Conservation (phyloP, 2,329 filamentous ascomycete genomes). For the Teratosphaeria gauchensis region DNA sequence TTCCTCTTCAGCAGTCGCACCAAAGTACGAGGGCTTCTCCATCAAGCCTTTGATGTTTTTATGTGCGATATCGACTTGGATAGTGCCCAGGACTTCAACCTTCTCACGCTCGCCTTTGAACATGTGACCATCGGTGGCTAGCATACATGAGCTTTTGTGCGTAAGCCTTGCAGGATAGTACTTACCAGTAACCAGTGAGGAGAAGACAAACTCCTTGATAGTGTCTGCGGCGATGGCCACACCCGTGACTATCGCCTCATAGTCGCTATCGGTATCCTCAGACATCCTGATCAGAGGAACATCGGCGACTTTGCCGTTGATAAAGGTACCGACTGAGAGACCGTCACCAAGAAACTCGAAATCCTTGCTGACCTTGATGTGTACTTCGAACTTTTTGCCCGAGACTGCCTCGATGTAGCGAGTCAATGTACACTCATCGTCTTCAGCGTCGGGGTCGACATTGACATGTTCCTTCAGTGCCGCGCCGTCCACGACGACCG, state of each 20-base stretch:
- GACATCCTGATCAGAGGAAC: not conserved
- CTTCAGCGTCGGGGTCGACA: slow-evolving; percentile 4
- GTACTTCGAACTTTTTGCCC: slow-evolving; percentile 12
- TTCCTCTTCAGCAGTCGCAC: not conserved
- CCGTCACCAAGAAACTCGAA: slow-evolving; percentile 7
- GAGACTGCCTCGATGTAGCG: slow-evolving; percentile 14
- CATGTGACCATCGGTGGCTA: not conserved
- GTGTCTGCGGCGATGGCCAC: not conserved
- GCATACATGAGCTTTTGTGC: not conserved
- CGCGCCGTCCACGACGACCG: slow-evolving; percentile 10
- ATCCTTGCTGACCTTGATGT: slow-evolving; percentile 1
- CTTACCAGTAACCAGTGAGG: not conserved
- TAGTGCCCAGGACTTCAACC: not conserved
- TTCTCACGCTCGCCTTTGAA: not conserved
- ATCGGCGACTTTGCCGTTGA: slow-evolving; percentile 8
- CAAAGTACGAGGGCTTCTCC: not conserved
- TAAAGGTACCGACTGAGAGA: slow-evolving; percentile 4
- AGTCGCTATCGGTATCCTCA: not conserved
- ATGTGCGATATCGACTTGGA: not conserved
- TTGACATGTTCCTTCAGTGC: slow-evolving; percentile 14
- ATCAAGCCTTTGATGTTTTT: not conserved
- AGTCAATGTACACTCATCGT: slow-evolving; percentile 7
- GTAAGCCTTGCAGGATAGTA: not conserved
- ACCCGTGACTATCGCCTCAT: not conserved
- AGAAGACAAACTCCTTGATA: not conserved